Evolutionary conservation across 2,329 filamentous ascomycete species (phyloP).

Genomic region (Paecilomyces sp.): DNA sequence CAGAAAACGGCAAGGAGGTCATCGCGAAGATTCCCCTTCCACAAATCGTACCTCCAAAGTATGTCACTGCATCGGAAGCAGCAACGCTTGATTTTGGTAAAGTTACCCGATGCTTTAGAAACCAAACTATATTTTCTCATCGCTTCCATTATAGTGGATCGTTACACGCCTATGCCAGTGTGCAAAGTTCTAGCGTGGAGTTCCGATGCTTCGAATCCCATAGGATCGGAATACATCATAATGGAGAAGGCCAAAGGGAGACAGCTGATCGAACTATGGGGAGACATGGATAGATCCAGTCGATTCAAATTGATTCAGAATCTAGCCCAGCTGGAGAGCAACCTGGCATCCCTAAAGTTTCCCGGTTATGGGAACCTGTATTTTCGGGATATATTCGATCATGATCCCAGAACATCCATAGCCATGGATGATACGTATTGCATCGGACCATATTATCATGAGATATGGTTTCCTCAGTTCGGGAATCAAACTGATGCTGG

Average conservation of each 20-base stretch:
- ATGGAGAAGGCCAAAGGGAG: slow-evolving; percentile 24
- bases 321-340: slow-evolving; percentile 16
- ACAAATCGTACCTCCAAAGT: slow-evolving; percentile 9
- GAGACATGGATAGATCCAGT: slow-evolving; percentile 15
- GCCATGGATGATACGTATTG: slow-evolving; percentile 9
- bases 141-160: slow-evolving; percentile 10
- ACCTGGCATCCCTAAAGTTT: slow-evolving; percentile 18
- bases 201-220: slow-evolving; percentile 17
- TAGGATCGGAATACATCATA: slow-evolving; percentile 28
- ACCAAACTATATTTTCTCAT: neutral
- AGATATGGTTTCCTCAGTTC: slow-evolving; percentile 7
- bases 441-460: slow-evolving; percentile 8
- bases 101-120: neutral
- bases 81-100: slow-evolving; percentile 17
- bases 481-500: slow-evolving; percentile 6
- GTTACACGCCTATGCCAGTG: slow-evolving; percentile 14
- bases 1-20: slow-evolving; percentile 12
- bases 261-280: slow-evolving; percentile 23
- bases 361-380: slow-evolving; percentile 26
- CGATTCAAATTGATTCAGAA: slow-evolving; percentile 18
- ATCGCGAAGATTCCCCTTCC: slow-evolving; percentile 16
- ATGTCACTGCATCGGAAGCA: slow-evolving; percentile 17
- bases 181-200: slow-evolving; percentile 21
- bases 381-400: slow-evolving; percentile 3
- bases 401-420: neutral